Evolutionary conservation across 2,329 filamentous ascomycete genomes (phyloP), one percentile per base, ranked within the genome.

Genomic region (Parafenestella ontariensis): DNA sequence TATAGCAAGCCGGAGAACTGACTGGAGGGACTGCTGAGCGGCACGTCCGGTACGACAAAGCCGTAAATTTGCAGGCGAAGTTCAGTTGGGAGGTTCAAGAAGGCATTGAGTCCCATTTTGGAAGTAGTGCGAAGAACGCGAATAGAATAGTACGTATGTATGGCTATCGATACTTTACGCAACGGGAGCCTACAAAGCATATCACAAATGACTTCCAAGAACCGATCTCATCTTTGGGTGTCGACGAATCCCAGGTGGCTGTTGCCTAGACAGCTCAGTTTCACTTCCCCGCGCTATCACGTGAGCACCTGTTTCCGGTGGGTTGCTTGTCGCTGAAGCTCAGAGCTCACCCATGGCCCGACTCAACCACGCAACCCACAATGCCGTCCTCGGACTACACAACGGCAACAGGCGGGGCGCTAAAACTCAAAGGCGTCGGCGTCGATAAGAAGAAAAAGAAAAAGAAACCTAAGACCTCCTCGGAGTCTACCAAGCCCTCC

Each of bases 351-450:
- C 21, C 20, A n/a, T 4, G 7, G 6, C 17, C 7, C 10, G 5
- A 24, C 18, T 40, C 21, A 23, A n/a, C 13, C 31, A 17, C 31
- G n/a, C 50, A 40, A 50, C 46, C 41, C 56, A 54, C 50, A 34
- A 92, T 92, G 89, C 85, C 88, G 21, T 83, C 86, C 50, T 88
- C 90, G 74, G 91, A 96, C 65, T 96, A 96, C 79, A 77, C 83
- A 43, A 79, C 86, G 52, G 83, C 84, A 56, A 83, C 86, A 53
- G 86, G 88, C 68, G 92, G 92, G 66, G 89, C 89, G 57, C 85
- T 97, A 29, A 94, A 91, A 73, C 84, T 97, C 56, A 97, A 97
- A 79, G 92, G 92, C 69, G 84, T 81, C 58, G 87, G 85, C 42
- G 67, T 73, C 69, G 79, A 85, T 61, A 87, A 89, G 69, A 89